Evolutionary conservation across 805 yeast species (phyloP).

Genomic region (Isabelozyma rhagii): DNA sequence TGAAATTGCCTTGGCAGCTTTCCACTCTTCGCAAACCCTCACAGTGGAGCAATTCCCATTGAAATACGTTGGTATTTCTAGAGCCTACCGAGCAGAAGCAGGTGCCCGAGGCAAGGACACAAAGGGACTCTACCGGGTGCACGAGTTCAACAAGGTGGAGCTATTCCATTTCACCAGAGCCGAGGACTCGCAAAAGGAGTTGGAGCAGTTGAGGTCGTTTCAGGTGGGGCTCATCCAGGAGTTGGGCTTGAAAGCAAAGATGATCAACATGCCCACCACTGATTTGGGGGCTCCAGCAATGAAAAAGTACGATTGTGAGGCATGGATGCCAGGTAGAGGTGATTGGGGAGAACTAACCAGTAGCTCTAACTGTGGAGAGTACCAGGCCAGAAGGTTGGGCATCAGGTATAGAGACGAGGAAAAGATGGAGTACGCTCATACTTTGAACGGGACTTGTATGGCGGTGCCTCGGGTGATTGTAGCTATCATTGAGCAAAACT

Average conservation of each 20-base stretch:
- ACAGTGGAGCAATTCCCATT: conserved; percentile 43
- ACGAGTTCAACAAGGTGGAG: conserved; percentile 95
- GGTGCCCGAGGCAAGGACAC: conserved; percentile 95
- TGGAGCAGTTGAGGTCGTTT: conserved; percentile 58
- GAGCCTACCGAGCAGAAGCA: conserved; percentile 93
- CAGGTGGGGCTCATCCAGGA: conserved; percentile 64
- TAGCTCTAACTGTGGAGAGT: conserved; percentile 89
- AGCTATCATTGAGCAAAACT: conserved; percentile 85
- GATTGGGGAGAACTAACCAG: conserved; percentile 91
- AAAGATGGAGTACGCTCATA: conserved; percentile 59
- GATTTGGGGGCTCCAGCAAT: conserved; percentile 94
- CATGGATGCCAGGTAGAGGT: conserved; percentile 97
- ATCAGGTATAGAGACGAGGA: conserved; percentile 49
- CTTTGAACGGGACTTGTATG: conserved; percentile 92
- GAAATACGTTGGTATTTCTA: conserved; percentile 72
- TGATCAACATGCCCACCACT: conserved; percentile 82
- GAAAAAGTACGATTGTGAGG: conserved; percentile 90
- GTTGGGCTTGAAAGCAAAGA: conserved; percentile 76
- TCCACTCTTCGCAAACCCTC: conserved; percentile 53
- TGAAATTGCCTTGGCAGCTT: conserved; percentile 88
- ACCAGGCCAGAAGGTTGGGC: conserved; percentile 79
- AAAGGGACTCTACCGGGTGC: conserved; percentile 88
- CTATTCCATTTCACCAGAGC: conserved; percentile 69
- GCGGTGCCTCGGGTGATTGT: conserved; percentile 90
- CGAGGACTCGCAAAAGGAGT: conserved; percentile 44